Base-by-base conservation (phyloP, 495 filamentous ascomycete genomes). In the Mytilinidion resinicola region DNA sequence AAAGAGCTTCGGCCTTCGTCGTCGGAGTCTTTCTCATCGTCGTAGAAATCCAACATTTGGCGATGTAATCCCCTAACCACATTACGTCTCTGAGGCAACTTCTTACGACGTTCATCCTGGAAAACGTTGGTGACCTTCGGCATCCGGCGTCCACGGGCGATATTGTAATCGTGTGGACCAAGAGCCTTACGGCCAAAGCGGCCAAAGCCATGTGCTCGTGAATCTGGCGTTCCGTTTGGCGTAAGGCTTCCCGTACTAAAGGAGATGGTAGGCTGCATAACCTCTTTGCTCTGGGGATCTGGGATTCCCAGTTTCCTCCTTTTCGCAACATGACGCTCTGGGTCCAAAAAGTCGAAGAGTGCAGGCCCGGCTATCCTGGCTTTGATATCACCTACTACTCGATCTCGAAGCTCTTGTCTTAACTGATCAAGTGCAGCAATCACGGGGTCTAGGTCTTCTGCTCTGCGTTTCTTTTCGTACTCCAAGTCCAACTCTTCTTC, bases 291-390 rank as follows among this genome's bases (percentile, higher is more conserved):
- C 44, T 79, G 77, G 1, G 86, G 85, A 63, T 89, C 86, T 9
- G 82, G 70, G 61, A 97, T 85, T 41, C 91, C 89, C 2, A 91
- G 74, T 64, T 80, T 87, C 57, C 86, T 82, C 39, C 91, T 81
- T 69, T 87, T 96, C 12, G 80, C 72, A 34, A 78, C 75, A 70
- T 92, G 90, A 49, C 87, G 85, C 53, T 80, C 81, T 3, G 93
- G 90, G 61, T 96, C 88, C 42, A 99, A 82, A 70, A 84, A 88
- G 36, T 91, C 81, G 67, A 88, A 90, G 36, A 99, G 71, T n/a
- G 83, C 80, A 1, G 89, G 88, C 3, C 84, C 86, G 11, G 85
- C 88, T 41, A 97, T 85, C 57, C 90, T 85, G 54, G 84, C 87
- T 67, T 89, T 88, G 61, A 95, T 85, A 68, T 95, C 88, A 63